phyloP scores from a whole-genome alignment of 257 asterid genomes.

The Mitragyna speciosa region DNA sequence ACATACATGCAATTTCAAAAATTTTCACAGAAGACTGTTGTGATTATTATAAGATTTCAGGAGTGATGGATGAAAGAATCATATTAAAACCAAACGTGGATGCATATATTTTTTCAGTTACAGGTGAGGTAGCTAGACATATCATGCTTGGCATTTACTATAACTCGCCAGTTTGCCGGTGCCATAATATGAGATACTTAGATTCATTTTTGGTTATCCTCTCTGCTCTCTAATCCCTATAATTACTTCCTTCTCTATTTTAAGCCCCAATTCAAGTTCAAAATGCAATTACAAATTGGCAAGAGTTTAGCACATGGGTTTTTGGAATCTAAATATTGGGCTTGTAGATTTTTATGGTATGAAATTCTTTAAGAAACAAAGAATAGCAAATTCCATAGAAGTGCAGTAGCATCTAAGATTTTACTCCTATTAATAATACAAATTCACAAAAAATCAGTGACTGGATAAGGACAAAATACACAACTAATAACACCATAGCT shows the following conservation, averaged over 20 bases:
- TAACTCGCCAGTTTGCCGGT: background rate
- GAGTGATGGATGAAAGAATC: background rate
- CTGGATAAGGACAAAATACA: background rate
- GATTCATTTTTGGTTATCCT: background rate
- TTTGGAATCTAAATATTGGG: background rate
- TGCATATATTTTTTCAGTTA: background rate
- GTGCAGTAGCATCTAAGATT: background rate
- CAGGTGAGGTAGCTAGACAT: background rate
- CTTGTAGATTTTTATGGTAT: background rate
- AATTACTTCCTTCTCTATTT: background rate
- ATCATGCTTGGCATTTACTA: background rate
- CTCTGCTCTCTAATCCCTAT: background rate
- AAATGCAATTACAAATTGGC: background rate
- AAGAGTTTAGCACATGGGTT: background rate
- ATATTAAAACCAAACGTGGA: background rate
- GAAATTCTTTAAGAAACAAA: no score
- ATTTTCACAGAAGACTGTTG: background rate
- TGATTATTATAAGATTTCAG: background rate
- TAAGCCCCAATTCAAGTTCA: background rate
- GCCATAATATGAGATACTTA: background rate
- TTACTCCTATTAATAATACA: no score
- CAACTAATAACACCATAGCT: background rate
- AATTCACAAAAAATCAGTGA: background rate
- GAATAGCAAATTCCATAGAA: background rate
- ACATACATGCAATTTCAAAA: background rate